These are phyloP conservation scores for Melanopsichium pennsylvanicum DNA, from an alignment of 1,284 basidiomycete species.

Conservation along the genomic window DNA sequence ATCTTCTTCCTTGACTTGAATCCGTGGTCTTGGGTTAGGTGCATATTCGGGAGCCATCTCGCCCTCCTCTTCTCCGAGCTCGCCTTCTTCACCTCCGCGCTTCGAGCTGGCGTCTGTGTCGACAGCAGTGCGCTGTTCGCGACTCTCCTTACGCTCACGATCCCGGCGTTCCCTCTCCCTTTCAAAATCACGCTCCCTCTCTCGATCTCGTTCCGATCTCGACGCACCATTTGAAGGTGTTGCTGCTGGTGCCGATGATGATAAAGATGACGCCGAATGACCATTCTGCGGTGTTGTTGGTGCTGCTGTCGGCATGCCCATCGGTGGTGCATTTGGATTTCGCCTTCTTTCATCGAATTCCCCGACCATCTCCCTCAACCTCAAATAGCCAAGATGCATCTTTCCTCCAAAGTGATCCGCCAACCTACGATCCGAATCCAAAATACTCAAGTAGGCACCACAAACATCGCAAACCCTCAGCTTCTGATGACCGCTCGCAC, in stretches of 20 bases:
- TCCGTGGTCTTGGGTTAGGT: conserved; percentile 4
- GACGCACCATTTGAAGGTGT: too few species aligned
- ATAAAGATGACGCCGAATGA: not conserved
- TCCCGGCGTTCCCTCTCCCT: conserved; percentile 41
- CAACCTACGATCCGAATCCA: conserved; percentile 96
- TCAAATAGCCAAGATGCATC: conserved; percentile 99
- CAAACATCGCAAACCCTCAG: conserved; percentile 98
- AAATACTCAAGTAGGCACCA: conserved; percentile 94
- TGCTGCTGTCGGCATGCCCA: conserved; percentile 25
- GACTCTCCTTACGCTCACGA: conserved; percentile 41
- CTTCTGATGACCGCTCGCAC: conserved; percentile 98
- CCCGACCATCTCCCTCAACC: conserved; percentile 88
- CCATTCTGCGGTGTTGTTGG: conserved; percentile 6
- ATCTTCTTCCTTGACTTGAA: conserved; percentile 31
- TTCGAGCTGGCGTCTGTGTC: conserved; percentile 8
- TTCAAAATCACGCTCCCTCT: conserved; percentile 45
- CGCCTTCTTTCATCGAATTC: conserved; percentile 70
- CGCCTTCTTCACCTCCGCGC: conserved; percentile 30
- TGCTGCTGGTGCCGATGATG: conserved; percentile 1
- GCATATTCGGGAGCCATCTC: conserved; percentile 27
- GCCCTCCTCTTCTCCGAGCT: conserved; percentile 29
- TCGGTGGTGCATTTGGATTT: conserved; percentile 32
- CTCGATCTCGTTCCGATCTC: conserved; percentile 31
- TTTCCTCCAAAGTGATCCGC: conserved; percentile 99
- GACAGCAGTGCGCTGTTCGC: conserved; percentile 29